Conservation (phyloP, 768 basidiomycete genomes). For the Nidula microcarpa region DNA sequence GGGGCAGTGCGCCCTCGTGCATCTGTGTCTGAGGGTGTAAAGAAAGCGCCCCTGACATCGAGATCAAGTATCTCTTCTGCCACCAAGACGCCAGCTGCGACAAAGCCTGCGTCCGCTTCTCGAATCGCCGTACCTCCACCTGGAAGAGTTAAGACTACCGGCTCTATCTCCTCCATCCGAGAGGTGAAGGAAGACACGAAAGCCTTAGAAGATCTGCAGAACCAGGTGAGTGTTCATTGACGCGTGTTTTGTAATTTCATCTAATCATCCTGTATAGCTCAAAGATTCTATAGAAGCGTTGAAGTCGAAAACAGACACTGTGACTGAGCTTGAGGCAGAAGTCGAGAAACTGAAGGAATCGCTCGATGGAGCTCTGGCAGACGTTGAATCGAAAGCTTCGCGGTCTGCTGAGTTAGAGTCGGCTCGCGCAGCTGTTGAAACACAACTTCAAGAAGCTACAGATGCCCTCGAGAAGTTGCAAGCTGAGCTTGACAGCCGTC, state of each 20-base stretch:
- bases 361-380: slow-evolving; percentile 41
- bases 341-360: slow-evolving; percentile 45
- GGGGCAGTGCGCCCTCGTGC: slow-evolving; percentile 56
- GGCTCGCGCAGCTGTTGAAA: slow-evolving; percentile 46
- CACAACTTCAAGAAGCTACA: slow-evolving; percentile 40
- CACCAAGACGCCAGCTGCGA: slow-evolving; percentile 25
- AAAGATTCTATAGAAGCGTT: slow-evolving; percentile 53
- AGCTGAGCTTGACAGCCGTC: slow-evolving; percentile 23
- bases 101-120: slow-evolving; percentile 23
- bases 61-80: slow-evolving; percentile 38
- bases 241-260: not conserved
- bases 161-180: slow-evolving; percentile 72
- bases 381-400: slow-evolving; percentile 43
- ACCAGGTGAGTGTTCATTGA: slow-evolving; percentile 36
- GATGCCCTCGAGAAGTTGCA: slow-evolving; percentile 34
- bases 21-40: slow-evolving; percentile 63
- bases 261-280: slow-evolving; percentile 38
- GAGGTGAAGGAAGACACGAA: slow-evolving; percentile 64
- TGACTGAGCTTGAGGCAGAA: slow-evolving; percentile 51
- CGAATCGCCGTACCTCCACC: slow-evolving; percentile 28
- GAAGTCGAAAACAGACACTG: slow-evolving; percentile 44
- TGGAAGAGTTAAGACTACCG: slow-evolving; percentile 40
- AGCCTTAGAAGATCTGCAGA: slow-evolving; percentile 53
- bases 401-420: slow-evolving; percentile 43
- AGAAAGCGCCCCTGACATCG: slow-evolving; percentile 40